phyloP scores from a whole-genome alignment of 176 grass and related monocot species.

The Themeda triandra region DNA sequence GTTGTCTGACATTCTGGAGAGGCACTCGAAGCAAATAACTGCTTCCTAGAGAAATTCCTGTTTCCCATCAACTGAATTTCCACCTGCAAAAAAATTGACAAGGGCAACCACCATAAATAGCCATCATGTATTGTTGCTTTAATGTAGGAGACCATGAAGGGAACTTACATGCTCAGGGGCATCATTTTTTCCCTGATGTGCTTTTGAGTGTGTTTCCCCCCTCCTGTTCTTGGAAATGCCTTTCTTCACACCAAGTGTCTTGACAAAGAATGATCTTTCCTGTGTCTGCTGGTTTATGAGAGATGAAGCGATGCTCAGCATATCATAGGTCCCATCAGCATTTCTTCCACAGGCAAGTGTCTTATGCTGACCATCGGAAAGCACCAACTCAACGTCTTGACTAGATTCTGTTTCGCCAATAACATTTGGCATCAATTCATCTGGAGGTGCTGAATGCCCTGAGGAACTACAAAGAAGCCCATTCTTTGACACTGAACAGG shows the following conservation, averaged over 20 bases:
- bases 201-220: background rate
- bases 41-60: background rate
- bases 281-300: background rate
- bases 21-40: conserved; percentile 17
- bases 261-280: background rate
- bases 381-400: conserved; percentile 8
- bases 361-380: conserved; percentile 24
- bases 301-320: conserved; percentile 20
- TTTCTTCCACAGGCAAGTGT: background rate
- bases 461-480: conserved; percentile 3
- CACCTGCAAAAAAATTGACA: conserved; percentile 1
- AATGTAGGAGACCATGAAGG: background rate
- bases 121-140: background rate
- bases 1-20: conserved; percentile 3
- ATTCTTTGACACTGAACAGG: background rate
- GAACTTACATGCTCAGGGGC: conserved; percentile 28
- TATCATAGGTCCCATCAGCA: conserved; percentile 23
- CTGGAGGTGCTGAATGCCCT: background rate
- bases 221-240: background rate
- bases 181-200: conserved; percentile 3
- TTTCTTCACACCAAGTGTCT: conserved; percentile 18
- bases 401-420: conserved; percentile 3
- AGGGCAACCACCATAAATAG: background rate
- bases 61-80: conserved; percentile 31
- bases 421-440: background rate